Evolutionary conservation across 2,329 filamentous ascomycete genomes (phyloP), one percentile per base, ranked within the genome.

Genomic region (Aspergillus phoenicis): DNA sequence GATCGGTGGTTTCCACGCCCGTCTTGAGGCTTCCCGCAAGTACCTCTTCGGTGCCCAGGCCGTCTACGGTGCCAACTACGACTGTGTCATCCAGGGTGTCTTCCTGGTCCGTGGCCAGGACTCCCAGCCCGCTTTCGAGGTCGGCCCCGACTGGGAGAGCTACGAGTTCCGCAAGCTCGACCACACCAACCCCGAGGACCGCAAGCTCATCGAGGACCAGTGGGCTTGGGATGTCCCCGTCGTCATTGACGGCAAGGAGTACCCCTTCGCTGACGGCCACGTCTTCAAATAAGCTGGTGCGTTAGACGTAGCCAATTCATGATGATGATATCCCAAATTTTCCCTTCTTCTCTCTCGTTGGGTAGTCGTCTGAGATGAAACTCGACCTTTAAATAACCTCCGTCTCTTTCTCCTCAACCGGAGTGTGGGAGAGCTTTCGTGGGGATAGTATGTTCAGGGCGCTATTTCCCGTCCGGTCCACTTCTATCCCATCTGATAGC

Each of bases 121-220:
- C 26, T 87, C 85, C 79, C 72, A 85, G 57, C 90, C 91, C 64
- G 95, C 93, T 73, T 97, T 99, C 79, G 91, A 98, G 72, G 95
- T 99, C 74, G 95, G 94, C 76, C 95, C 95, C 73, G 95, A 99
- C 83, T 93, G 86, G 80, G 95, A 99, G 87, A 94, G 90, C 84
- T 99, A 98, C 87, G 81, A 86, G 72, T 98, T 98, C 88, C 90
- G 83, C 80, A 98, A 97, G 90, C 92, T 99, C 74, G 94, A 99
- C 85, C 89, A 87, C 77, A 87, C 81, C 79, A 97, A 91, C 78
- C 79, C 85, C 58, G 92, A 93, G 80, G 91, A 98, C 86, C 87
- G 85, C 77, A 89, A 90, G 78, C 93, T 91, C 78, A 84, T 99
- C 75, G 88, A 95, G 76, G 88, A 90, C 77, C 85, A 89, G 82